phyloP scores from a whole-genome alignment of 2,329 filamentous ascomycete genomes.

The Phoma herbarum region DNA sequence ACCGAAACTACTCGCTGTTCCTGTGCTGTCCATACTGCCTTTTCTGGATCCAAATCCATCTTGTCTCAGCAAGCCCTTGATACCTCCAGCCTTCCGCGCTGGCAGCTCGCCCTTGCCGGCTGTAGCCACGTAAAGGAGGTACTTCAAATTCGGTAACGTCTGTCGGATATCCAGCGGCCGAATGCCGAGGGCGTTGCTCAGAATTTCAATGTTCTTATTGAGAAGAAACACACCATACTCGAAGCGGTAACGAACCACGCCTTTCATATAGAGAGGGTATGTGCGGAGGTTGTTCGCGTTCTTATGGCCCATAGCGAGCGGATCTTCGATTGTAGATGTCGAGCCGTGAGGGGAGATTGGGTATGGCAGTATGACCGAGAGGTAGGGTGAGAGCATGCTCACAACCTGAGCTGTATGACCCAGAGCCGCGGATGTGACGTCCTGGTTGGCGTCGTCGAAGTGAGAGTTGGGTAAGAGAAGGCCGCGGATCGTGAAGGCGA shows the following conservation, averaged over 20 bases:
- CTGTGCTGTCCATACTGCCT: conserved; percentile 47
- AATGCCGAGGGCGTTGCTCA: conserved; percentile 71
- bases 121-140: conserved; percentile 87
- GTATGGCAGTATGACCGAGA: conserved; percentile 81
- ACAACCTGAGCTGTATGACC: conserved; percentile 81
- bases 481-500: conserved; percentile 85
- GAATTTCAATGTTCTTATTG: conserved; percentile 89
- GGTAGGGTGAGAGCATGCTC: conserved; percentile 80
- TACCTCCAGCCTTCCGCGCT: conserved; percentile 47
- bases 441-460: conserved; percentile 76
- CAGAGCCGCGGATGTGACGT: conserved; percentile 79
- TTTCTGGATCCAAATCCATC: conserved; percentile 38
- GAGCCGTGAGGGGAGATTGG: conserved; percentile 77
- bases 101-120: conserved; percentile 74
- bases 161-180: conserved; percentile 89
- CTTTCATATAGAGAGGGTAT: conserved; percentile 81
- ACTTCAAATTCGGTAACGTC: conserved; percentile 92
- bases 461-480: conserved; percentile 81
- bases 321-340: conserved; percentile 77
- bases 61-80: conserved; percentile 44
- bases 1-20: conserved; percentile 39
- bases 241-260: conserved; percentile 83
- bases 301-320: conserved; percentile 64
- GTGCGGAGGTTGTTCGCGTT: conserved; percentile 37
- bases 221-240: conserved; percentile 97